Base-by-base conservation (phyloP, 2,329 filamentous ascomycete species). In the Fusarium camptoceras region DNA sequence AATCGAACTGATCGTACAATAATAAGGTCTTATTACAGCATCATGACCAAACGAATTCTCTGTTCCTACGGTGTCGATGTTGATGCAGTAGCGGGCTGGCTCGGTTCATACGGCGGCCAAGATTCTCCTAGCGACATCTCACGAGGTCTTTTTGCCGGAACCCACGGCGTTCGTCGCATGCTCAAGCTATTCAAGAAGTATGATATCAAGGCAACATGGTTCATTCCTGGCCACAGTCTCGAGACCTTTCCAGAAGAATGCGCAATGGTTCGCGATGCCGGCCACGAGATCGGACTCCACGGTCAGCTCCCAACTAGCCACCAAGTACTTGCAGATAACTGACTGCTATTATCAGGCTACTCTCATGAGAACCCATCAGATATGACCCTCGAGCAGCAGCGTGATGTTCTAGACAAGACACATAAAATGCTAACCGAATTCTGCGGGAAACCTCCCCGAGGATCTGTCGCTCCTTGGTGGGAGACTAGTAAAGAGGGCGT, bases 321-420 rank as follows among this genome's bases (percentile, higher is more conserved):
- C 4, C 2, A 0, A 2, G 1, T 1, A 5, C 8, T 3, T 14
- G 1, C 11, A 15, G 11, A 2, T 7, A 8, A 2, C 10, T 28
- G 14, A 43, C 1, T 18, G 0, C 12, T 4, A 18, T 9, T 2
- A 5, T 6, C 3, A 64, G 62, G 90, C 7, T 94, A 94, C 79
- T 89, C 86, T 0, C 91, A 94, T 73, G 91, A 94, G 76, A 93
- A 94, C 72, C 91, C 91, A 0, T 84, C 83, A 1, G 87, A 89
- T 59, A 92, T 94, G 91, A 91, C 85, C 0, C 77, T 92, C 3
- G 91, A 94, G 75, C 92, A 94, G 79, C 92, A 94, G 77, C 86
- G 86, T 16, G 91, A 92, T 60, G 89, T 94, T 18, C 84, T 95
- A 8, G 89, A 92, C 73, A 92, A 92, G 78, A 93, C 91, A 11